Base-by-base conservation (phyloP, 257 asterid species). In the Solanum habrochaites region DNA sequence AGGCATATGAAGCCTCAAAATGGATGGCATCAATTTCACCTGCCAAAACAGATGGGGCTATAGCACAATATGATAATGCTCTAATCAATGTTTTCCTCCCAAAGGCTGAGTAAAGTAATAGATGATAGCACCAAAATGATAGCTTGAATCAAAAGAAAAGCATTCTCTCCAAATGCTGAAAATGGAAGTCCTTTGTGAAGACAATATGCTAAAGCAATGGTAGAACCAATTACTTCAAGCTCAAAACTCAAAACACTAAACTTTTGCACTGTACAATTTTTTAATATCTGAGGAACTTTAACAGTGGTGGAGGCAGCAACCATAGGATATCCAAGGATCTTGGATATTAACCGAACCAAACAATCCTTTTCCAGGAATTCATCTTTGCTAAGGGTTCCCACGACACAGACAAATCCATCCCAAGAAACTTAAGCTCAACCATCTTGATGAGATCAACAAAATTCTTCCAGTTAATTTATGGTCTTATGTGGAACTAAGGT, bases 131-230 rank as follows among this genome's bases (percentile, higher is more conserved):
- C 95, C 86, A 93, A 93, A 88, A 94, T 92, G 87, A 95, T 92
- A 75, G 94, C 98, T 93, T 94, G 99, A 88, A 93, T 82, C 91
- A 95, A 91, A 85, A 95, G 95, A 90, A 95, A 97, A 14, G 94
- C 97, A 90, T 95, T 87, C 89, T 97, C 98, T 58, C 98, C 98
- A 86, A 91, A 95, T 80, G 98, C 98, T 85, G 98, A 97, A 95
- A 94, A 97, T 3, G 98, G 99, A 87, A 97, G 98, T 85, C 95
- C 98, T 91, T 95, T 94, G 93, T 94, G 98, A 87, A 97, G 98
- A 90, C 98, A 95, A 88, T 94, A 94, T 10, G 99, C 99, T 90
- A 95, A 91, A 91, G 62, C 62, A 52, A 52, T 52, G 62, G 62
- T 97, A 88, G 94, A 95, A 84, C 99, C 99, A 69, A 94, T 92